These are phyloP conservation scores for Ceratocystis albifundus DNA, from an alignment of 2,329 filamentous ascomycete genomes.

Conservation along the genomic window DNA sequence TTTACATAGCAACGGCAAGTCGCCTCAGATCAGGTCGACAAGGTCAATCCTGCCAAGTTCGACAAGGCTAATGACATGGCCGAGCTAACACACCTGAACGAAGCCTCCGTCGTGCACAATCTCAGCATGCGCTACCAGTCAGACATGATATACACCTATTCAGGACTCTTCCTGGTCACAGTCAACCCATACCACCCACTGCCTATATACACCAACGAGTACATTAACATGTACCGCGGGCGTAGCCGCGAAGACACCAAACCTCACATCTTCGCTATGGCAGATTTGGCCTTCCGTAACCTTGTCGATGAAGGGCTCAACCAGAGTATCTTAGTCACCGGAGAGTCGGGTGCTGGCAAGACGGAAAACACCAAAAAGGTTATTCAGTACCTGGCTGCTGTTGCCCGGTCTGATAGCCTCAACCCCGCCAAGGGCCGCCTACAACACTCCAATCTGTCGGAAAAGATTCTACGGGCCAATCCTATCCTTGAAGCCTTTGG, in stretches of 20 bases:
- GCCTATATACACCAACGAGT: conserved; percentile 92
- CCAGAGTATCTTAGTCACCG: conserved; percentile 94
- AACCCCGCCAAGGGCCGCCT: conserved; percentile 51
- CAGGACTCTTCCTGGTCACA: conserved; percentile 88
- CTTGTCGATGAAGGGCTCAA: conserved; percentile 90
- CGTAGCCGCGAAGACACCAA: conserved; percentile 85
- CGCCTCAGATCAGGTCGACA: conserved; percentile 79
- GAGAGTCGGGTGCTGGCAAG: conserved; percentile 95
- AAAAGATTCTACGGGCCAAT: conserved; percentile 91
- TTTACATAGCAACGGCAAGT: conserved; percentile 65
- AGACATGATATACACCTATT: conserved; percentile 97
- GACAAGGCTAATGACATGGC: conserved; percentile 99
- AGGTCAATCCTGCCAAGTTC: conserved; percentile 98
- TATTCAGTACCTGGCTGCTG: conserved; percentile 93
- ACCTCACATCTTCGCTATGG: conserved; percentile 95
- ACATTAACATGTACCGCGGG: conserved; percentile 96
- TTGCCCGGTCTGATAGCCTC: conserved; percentile 71
- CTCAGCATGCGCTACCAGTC: conserved; percentile 88
- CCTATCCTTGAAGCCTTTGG: conserved; percentile 96
- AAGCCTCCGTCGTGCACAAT: conserved; percentile 95
- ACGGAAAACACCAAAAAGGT: conserved; percentile 99
- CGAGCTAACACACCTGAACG: conserved; percentile 92
- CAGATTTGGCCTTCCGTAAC: conserved; percentile 91
- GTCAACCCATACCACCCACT: conserved; percentile 93
- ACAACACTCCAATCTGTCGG: conserved; percentile 72